A percentile compares a stretch with the other conserved stretches of the same genome.
These are phyloP conservation scores for Glycine tomentella DNA, from an alignment of 306 rosid genomes.

Conservation along the genomic window DNA sequence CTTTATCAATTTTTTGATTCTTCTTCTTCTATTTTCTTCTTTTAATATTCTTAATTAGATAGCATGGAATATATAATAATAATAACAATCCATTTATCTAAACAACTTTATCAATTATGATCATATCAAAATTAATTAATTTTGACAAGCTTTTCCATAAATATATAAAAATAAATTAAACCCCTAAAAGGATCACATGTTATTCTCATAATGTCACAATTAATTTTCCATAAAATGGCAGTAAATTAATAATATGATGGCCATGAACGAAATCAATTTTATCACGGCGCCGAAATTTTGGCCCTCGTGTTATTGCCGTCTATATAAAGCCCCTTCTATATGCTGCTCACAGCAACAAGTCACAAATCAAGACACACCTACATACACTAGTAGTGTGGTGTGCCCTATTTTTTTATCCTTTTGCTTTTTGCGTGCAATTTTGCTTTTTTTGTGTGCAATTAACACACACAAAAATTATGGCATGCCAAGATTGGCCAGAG, in stretches of 20 bases:
- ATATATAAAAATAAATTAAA: neutral
- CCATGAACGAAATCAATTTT: constrained; percentile 48
- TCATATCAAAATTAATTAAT: too few relatives aligned
- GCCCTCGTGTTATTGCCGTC: neutral
- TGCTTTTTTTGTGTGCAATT: neutral
- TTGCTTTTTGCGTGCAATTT: neutral
- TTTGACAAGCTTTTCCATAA: neutral
- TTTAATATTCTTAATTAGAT: neutral
- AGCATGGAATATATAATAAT: neutral
- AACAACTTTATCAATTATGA: too few relatives aligned
- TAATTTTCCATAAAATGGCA: neutral
- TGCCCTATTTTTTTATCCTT: neutral
- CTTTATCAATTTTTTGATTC: neutral
- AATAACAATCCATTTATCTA: neutral
- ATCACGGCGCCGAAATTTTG: constrained; percentile 69
- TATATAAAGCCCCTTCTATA: constrained; percentile 38
- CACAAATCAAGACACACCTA: neutral
- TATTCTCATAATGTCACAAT: neutral
- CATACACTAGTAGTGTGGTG: neutral
- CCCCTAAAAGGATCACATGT: neutral
- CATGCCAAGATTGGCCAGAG: constrained; percentile 80
- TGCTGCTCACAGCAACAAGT: constrained; percentile 17
- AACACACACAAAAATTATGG: constrained; percentile 44
- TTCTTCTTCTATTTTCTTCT: neutral
- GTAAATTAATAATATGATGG: neutral